These are phyloP conservation scores for Calonectria montana DNA, from an alignment of 2,329 filamentous ascomycete species.

Conservation along the genomic window DNA sequence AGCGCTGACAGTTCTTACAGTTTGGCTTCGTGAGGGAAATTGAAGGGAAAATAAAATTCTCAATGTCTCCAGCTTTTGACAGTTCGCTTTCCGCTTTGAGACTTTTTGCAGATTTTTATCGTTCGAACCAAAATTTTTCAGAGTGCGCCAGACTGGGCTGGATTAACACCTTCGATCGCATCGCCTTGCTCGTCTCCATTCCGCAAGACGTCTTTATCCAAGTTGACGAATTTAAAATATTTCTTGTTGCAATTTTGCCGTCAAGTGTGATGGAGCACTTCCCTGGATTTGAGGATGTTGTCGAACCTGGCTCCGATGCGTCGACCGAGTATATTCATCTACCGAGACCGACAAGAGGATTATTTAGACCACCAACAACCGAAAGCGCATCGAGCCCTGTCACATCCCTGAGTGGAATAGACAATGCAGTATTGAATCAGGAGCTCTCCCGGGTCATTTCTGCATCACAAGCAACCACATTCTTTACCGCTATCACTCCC, in stretches of 20 bases:
- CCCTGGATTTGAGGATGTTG: background rate
- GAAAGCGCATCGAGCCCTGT: background rate
- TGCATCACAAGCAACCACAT: slow-evolving; percentile 35
- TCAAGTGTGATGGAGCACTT: background rate
- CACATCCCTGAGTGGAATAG: background rate
- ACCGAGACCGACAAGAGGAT: background rate
- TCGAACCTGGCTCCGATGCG: background rate
- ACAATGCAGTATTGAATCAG: slow-evolving; percentile 24
- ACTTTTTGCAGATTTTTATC: background rate
- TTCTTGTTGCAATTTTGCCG: background rate
- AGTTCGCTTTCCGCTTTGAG: background rate
- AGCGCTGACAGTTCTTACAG: background rate
- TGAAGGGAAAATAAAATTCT: background rate
- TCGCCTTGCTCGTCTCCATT: background rate
- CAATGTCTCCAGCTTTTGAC: background rate
- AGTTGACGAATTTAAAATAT: no score
- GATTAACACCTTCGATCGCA: background rate
- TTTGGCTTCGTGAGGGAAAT: background rate
- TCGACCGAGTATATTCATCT: background rate
- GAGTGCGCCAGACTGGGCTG: background rate
- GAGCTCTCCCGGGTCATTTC: slow-evolving; percentile 38
- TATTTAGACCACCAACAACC: background rate
- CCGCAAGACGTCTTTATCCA: background rate
- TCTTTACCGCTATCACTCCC: slow-evolving; percentile 38
- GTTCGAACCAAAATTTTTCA: background rate